A percentile compares a stretch with the other conserved stretches of the same genome.
phyloP scores from a whole-genome alignment of 441 rosid species.

The Syzygium syzygioides region DNA sequence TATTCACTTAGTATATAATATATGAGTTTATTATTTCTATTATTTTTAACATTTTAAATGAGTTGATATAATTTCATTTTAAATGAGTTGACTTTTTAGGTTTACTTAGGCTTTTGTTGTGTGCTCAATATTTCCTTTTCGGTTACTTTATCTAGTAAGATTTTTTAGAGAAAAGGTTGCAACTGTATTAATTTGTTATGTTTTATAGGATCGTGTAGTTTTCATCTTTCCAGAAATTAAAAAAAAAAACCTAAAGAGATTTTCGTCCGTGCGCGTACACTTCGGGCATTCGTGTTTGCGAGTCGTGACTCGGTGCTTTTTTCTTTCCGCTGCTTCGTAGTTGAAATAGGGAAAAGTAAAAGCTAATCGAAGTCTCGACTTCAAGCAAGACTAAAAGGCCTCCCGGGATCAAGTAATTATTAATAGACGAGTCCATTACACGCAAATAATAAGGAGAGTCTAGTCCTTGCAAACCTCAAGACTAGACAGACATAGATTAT shows the following conservation, averaged over 20 bases:
- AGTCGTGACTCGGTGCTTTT: not conserved
- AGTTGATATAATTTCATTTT: no score
- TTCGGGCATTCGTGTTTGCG: not conserved
- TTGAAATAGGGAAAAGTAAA: not conserved
- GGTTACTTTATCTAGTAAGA: not conserved
- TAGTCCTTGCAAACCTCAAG: not conserved
- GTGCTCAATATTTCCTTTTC: not conserved
- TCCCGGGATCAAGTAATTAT: no score
- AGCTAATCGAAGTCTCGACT: not conserved
- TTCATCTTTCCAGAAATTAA: not conserved
- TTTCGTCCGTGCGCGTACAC: accelerated
- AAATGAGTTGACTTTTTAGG: not conserved
- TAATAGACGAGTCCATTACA: not conserved
- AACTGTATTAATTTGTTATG: not conserved
- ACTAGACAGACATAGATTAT: not conserved
- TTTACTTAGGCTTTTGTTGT: not conserved
- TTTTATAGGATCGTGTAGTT: not conserved
- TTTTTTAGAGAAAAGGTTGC: not conserved
- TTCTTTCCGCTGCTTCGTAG: not conserved
- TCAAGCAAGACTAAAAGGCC: not conserved
- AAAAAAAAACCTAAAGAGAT: not conserved
- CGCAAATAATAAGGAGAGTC: not conserved
- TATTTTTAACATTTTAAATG: not conserved
- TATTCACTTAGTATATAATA: not conserved
- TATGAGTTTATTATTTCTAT: not conserved